phyloP scores from a whole-genome alignment of 768 basidiomycete species.

The Lentinula detonsa region DNA sequence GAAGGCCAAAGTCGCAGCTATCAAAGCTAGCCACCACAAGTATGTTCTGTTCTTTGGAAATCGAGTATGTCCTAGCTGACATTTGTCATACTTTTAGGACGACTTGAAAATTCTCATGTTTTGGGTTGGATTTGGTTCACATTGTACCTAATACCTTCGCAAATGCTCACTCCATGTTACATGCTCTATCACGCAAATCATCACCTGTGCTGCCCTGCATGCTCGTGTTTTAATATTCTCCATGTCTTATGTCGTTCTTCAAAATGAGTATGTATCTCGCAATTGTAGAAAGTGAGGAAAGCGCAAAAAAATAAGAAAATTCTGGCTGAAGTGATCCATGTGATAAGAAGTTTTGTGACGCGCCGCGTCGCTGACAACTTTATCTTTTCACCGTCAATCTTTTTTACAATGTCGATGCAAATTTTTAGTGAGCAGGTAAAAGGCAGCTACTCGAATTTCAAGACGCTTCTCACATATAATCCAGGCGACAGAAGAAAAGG shows the following conservation, averaged over 20 bases:
- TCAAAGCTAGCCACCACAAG: constrained; percentile 82
- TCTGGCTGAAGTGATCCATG: too few species aligned
- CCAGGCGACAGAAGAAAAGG: constrained; percentile 89
- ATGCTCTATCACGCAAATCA: not conserved
- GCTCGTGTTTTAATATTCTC: not conserved
- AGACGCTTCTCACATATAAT: not conserved
- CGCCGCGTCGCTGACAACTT: too few species aligned
- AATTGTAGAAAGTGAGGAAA: not conserved
- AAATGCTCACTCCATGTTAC: not conserved
- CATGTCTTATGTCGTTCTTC: not conserved
- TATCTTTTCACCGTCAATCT: not conserved
- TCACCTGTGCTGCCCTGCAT: not conserved
- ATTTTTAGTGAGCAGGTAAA: constrained; percentile 62
- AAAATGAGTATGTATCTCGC: not conserved
- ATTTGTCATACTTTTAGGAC: not conserved
- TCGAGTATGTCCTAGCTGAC: not conserved
- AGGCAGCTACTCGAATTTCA: not conserved
- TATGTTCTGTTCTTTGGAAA: constrained; percentile 21
- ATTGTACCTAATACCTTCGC: not conserved
- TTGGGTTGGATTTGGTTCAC: not conserved
- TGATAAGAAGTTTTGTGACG: too few species aligned
- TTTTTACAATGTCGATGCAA: constrained; percentile 53
- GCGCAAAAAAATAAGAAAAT: not conserved
- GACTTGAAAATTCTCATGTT: not conserved
- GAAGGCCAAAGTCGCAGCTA: constrained; percentile 85